These are phyloP conservation scores for Chalaropsis thielavioides DNA, from an alignment of 2,329 filamentous ascomycete species.

Conservation along the genomic window DNA sequence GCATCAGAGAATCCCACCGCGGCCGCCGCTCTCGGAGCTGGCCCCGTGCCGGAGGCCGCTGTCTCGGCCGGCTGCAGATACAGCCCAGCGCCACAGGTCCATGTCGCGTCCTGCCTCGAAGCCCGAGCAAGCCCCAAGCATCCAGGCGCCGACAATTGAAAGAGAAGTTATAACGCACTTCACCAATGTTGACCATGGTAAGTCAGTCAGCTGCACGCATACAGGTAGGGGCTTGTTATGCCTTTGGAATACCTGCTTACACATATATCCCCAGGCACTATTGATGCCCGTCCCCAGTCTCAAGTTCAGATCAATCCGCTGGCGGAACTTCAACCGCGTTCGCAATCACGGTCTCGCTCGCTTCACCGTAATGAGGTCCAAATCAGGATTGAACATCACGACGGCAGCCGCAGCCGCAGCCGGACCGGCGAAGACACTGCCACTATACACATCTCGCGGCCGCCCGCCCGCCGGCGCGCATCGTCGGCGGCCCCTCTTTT, in stretches of 20 bases:
- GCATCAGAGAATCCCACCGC: not conserved
- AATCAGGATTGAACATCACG: conserved; percentile 39
- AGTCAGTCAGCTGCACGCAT: conserved; percentile 26
- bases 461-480: conserved; percentile 19
- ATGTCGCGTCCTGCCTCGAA: not conserved
- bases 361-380: conserved; percentile 37
- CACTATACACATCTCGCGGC: conserved; percentile 34
- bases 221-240: not conserved
- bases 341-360: conserved; percentile 37
- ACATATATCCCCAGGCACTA: conserved; percentile 11
- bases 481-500: conserved; percentile 27
- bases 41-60: conserved; percentile 19
- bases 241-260: not conserved
- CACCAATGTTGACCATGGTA: conserved; percentile 74
- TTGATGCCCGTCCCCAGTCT: conserved; percentile 28
- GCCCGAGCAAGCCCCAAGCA: conserved; percentile 47
- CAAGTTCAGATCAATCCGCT: conserved; percentile 22
- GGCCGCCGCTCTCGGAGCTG: conserved; percentile 22
- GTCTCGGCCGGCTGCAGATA: not conserved
- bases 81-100: not conserved
- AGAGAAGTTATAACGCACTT: conserved; percentile 84
- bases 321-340: conserved; percentile 32
- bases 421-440: conserved; percentile 29
- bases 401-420: not conserved
- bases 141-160: conserved; percentile 66